Percentiles rank a stretch among this genome's conserved stretches.
These are phyloP conservation scores for Linnemannia zychae DNA, from an alignment of 192 early-diverging fungal species.

Conservation along the genomic window DNA sequence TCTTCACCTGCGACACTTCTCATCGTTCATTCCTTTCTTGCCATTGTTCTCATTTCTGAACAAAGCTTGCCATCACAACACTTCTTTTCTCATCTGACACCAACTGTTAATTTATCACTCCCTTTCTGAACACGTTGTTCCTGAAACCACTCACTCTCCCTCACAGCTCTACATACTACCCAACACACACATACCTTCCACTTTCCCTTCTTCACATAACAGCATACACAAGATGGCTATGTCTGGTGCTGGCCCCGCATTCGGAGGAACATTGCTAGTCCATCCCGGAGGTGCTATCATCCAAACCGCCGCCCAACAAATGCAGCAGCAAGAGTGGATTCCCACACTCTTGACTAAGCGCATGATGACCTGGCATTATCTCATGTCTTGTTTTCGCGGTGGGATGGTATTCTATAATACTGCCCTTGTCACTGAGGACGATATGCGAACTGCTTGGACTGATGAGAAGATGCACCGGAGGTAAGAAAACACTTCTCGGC, in stretches of 20 bases:
- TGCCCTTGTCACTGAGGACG: conserved; percentile 22
- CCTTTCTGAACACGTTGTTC: background rate
- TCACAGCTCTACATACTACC: background rate
- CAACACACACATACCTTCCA: background rate
- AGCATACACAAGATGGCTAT: background rate
- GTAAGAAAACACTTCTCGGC: conserved; percentile 18
- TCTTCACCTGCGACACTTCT: background rate
- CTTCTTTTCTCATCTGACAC: background rate
- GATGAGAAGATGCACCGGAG: conserved; percentile 49
- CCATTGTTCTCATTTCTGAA: background rate
- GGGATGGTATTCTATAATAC: conserved; percentile 51
- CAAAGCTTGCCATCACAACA: too few species aligned
- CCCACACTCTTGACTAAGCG: background rate
- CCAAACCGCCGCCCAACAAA: background rate
- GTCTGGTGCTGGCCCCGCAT: background rate
- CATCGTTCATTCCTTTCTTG: background rate
- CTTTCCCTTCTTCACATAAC: background rate
- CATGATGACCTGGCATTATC: background rate
- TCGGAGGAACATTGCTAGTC: conserved; percentile 1
- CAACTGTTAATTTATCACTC: background rate
- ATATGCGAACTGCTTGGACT: conserved; percentile 31
- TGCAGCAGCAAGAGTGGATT: conserved; percentile 38
- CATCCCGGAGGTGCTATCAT: background rate
- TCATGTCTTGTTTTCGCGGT: conserved; percentile 25
- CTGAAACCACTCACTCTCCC: background rate